phyloP scores from a whole-genome alignment of 1,284 basidiomycete species.

The Phellinidium pouzarii region DNA sequence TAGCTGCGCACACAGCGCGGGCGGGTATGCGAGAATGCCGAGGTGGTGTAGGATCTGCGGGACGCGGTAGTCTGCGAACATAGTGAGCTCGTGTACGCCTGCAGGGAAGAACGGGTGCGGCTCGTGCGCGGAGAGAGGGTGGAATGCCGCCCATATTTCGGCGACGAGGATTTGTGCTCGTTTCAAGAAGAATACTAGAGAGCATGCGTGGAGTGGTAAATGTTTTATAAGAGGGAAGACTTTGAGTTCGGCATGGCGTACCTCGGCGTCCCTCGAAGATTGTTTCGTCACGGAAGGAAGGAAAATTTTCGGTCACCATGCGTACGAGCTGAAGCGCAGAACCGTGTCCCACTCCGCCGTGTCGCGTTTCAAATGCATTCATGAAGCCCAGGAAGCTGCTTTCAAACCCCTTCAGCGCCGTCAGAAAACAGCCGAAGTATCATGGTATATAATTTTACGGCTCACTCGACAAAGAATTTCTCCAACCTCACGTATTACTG shows the following conservation, averaged over 20 bases:
- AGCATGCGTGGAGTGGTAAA: not conserved
- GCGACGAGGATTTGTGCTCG: slow-evolving; percentile 80
- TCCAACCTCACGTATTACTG: slow-evolving; percentile 68
- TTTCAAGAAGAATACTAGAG: slow-evolving; percentile 71
- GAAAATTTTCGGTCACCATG: slow-evolving; percentile 63
- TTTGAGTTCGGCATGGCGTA: slow-evolving; percentile 25
- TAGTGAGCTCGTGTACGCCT: slow-evolving; percentile 62
- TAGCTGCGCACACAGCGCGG: slow-evolving; percentile 44
- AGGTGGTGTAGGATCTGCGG: slow-evolving; percentile 81
- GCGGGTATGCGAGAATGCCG: slow-evolving; percentile 61
- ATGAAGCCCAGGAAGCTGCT: slow-evolving; percentile 68
- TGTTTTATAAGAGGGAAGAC: not conserved
- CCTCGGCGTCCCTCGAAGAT: slow-evolving; percentile 50
- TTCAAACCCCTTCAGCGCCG: slow-evolving; percentile 44
- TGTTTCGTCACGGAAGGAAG: slow-evolving; percentile 68
- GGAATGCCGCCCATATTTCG: slow-evolving; percentile 79
- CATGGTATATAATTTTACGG: slow-evolving; percentile 1
- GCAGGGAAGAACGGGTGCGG: slow-evolving; percentile 66
- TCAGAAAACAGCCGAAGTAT: not conserved
- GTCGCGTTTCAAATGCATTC: slow-evolving; percentile 47
- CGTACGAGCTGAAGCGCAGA: slow-evolving; percentile 68
- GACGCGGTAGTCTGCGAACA: slow-evolving; percentile 86
- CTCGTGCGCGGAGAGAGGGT: slow-evolving; percentile 36
- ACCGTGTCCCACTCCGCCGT: slow-evolving; percentile 38
- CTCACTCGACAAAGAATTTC: slow-evolving; percentile 57